These are phyloP conservation scores for Xylaria sp. DNA, from an alignment of 495 filamentous ascomycete species.

Conservation along the genomic window DNA sequence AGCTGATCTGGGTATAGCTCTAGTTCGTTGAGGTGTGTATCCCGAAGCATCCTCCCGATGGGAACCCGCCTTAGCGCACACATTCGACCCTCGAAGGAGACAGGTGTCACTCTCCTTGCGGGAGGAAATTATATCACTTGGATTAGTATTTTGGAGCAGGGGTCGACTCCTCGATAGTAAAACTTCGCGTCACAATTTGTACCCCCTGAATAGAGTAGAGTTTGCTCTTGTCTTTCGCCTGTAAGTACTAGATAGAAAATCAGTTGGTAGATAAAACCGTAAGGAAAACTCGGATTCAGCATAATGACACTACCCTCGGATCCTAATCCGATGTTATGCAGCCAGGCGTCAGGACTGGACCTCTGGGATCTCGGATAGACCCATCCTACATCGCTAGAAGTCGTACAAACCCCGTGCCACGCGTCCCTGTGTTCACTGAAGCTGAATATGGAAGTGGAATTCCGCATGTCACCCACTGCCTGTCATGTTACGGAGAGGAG, in stretches of 20 bases:
- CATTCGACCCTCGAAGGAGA: not conserved
- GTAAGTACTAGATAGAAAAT: not conserved
- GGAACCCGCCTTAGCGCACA: constrained; percentile 21
- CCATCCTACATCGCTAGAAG: not conserved
- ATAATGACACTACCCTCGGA: not conserved
- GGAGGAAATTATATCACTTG: not conserved
- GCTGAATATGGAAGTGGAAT: constrained; percentile 12
- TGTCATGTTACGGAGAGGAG: not conserved
- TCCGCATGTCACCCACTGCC: constrained; percentile 3
- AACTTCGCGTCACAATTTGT: not conserved
- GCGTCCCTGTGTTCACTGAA: not conserved
- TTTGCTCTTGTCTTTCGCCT: not conserved
- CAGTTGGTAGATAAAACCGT: not conserved
- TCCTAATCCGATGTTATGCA: constrained; percentile 13
- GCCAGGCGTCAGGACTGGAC: not conserved
- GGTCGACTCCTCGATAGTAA: not conserved
- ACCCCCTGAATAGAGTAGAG: too few relatives aligned
- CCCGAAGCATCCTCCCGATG: constrained; percentile 23
- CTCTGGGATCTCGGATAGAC: not conserved
- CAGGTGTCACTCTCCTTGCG: not conserved
- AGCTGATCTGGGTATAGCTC: not conserved
- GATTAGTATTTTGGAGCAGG: not conserved
- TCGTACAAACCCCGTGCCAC: constrained; percentile 11
- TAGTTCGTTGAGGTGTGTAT: not conserved
- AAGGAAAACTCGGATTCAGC: not conserved